phyloP scores from a whole-genome alignment of 2,329 filamentous ascomycete species.

The Ophiosphaerella herpotricha region DNA sequence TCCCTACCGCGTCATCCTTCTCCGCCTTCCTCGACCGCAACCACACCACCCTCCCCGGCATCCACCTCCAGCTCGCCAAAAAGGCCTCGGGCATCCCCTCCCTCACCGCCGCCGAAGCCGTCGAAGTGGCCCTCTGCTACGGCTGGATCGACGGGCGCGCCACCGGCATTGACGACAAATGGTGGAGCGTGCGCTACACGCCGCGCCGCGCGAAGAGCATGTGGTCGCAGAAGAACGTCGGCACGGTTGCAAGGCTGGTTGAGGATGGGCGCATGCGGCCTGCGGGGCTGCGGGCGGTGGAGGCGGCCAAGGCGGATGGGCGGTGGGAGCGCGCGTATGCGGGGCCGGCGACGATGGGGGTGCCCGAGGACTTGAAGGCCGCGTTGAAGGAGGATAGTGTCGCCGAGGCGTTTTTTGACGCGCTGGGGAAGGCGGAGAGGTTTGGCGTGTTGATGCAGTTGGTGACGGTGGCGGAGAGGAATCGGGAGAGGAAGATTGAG shows the following conservation, averaged over 20 bases:
- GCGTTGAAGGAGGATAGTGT: conserved; percentile 47
- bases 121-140: conserved; percentile 63
- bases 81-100: conserved; percentile 52
- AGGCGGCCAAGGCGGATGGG: conserved; percentile 61
- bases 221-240: conserved; percentile 66
- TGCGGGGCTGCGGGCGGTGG: conserved; percentile 56
- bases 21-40: conserved; percentile 42
- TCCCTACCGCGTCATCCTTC: conserved; percentile 11
- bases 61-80: conserved; percentile 58
- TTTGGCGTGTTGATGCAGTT: conserved; percentile 55
- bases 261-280: conserved; percentile 55
- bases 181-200: conserved; percentile 63
- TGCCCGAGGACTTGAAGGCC: conserved; percentile 56
- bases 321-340: conserved; percentile 64
- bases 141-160: conserved; percentile 68
- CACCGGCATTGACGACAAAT: conserved; percentile 50
- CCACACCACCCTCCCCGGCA: conserved; percentile 40
- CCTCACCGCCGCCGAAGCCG: conserved; percentile 55
- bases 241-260: conserved; percentile 53
- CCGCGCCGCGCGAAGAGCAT: conserved; percentile 60
- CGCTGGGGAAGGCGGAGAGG: conserved; percentile 52
- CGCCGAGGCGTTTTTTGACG: conserved; percentile 50
- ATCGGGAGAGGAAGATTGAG: conserved; percentile 46
- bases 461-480: conserved; percentile 45
- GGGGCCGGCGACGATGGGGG: conserved; percentile 52